Evolutionary conservation across 345 rosid genomes (phyloP), one percentile per base, ranked within the genome.

Genomic region (Linum lewisii): DNA sequence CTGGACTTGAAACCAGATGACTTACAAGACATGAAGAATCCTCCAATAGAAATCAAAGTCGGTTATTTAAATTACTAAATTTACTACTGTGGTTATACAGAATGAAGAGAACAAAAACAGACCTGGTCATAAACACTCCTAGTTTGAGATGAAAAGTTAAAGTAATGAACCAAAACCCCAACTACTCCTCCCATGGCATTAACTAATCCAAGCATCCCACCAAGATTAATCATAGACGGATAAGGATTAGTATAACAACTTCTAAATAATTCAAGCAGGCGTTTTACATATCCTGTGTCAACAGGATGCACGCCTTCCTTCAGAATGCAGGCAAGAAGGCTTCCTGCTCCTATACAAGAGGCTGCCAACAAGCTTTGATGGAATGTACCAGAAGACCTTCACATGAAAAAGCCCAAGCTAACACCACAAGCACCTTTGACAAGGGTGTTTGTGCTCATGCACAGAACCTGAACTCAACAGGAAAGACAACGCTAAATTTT

Each of bases 401-500:
- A 75, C 92, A 81, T 69, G 88, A 71, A 71, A n/a, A 82, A 81
- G 38, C 96, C 98, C 72, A 88, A 79, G 73, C 96, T 92, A 78
- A 92, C 64, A 44, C 86, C 98, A 72, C 95, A 92, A 24, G 96
- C 90, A 72, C 98, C 98, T 80, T 78, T 92, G 56, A 88, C 95
- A 63, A 88, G 86, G 66, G 73, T 69, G 76, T 88, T 92, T 80
- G 75, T 88, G 74, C 95, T 86, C 63, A 70, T 63, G 81, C 81
- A 71, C 72, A 92, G 81, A 71, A 88, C 95, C 98, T 88, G 77
- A 66, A 65, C 10, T 38, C 45, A 38, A 9, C 45, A 74, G 61
- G 71, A 73, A 63, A 26, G 45, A 38, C 16, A 15, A 6, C 16
- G 14, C 45, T 6, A 26, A 26, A 26, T 26, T 26, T 26, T 26